Evolutionary conservation across 2,329 filamentous ascomycete species (phyloP).

Genomic region (Hymenoscyphus scutula): DNA sequence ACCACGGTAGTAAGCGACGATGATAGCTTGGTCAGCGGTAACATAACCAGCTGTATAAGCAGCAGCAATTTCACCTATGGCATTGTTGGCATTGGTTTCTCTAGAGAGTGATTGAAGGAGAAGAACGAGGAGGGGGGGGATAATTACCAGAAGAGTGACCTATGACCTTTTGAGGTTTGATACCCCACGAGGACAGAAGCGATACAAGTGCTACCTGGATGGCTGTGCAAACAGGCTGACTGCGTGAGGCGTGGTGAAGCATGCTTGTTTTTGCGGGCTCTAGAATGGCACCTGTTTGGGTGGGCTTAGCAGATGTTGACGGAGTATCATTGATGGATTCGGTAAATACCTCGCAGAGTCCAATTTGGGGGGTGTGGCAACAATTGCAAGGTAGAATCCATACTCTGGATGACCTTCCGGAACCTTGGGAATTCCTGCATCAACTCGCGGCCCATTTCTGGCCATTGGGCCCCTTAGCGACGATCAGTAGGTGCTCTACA

Average conservation of each 20-base stretch:
- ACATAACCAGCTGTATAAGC: neutral
- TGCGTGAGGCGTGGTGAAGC: conserved; percentile 17
- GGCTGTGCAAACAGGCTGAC: conserved; percentile 20
- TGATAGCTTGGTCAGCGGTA: neutral
- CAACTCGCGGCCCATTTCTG: conserved; percentile 21
- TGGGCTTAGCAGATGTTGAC: neutral
- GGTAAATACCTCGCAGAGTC: neutral
- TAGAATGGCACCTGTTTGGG: neutral
- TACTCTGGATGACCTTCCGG: neutral
- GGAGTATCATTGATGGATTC: neutral
- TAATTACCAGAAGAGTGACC: conserved; percentile 6
- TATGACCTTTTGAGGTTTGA: conserved; percentile 22
- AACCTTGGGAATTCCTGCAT: conserved; percentile 16
- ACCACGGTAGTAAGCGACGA: neutral
- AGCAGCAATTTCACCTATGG: neutral
- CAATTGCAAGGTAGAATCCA: conserved; percentile 3
- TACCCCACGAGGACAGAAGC: conserved; percentile 17
- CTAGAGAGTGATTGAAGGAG: neutral
- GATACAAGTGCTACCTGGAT: conserved; percentile 29
- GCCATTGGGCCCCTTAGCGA: conserved; percentile 22
- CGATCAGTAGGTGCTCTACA: neutral
- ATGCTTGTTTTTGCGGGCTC: conserved; percentile 29
- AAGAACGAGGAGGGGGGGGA: too few species aligned
- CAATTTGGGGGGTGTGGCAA: neutral
- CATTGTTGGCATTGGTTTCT: neutral